Evolutionary conservation across 1,139 yeast genomes (phyloP).

Genomic region (Yamadazyma mexicana): DNA sequence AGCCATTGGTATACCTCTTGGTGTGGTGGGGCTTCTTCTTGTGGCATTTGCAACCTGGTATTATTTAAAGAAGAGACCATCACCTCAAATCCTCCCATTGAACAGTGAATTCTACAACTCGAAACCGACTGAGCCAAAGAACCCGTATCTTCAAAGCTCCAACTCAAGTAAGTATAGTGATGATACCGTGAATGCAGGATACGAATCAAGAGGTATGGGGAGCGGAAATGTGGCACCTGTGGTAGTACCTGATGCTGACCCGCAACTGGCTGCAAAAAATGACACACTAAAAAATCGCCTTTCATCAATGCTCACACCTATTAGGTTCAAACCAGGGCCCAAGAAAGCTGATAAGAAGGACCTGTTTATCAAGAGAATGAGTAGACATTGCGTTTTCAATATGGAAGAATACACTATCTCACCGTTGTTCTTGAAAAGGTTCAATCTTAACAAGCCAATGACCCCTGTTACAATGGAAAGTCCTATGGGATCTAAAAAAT

Average conservation of each 20-base stretch:
- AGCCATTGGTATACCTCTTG: slow-evolving; percentile 46
- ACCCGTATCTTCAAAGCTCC: background rate
- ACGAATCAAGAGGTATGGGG: too few relatives aligned
- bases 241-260: background rate
- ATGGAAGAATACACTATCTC: slow-evolving; percentile 26
- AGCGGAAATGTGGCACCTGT: background rate
- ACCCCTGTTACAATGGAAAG: slow-evolving; percentile 13
- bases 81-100: slow-evolving; percentile 12
- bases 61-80: slow-evolving; percentile 14
- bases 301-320: slow-evolving; percentile 13
- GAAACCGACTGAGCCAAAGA: background rate
- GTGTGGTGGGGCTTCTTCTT: slow-evolving; percentile 28
- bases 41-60: slow-evolving; percentile 23
- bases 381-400: slow-evolving; percentile 6
- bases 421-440: slow-evolving; percentile 36
- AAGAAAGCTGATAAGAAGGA: slow-evolving; percentile 9
- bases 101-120: slow-evolving; percentile 11
- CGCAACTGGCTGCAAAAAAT: slow-evolving; percentile 1
- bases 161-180: background rate
- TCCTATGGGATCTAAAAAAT: too few relatives aligned
- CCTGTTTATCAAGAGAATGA: slow-evolving; percentile 12
- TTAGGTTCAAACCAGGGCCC: slow-evolving; percentile 15
- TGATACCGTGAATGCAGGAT: background rate
- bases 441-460: slow-evolving; percentile 25
- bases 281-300: slow-evolving; percentile 3